A percentile compares a stretch with the other conserved stretches of the same genome.
These are phyloP conservation scores for Termitomyces titanicus DNA, from an alignment of 768 basidiomycete genomes.

Conservation along the genomic window DNA sequence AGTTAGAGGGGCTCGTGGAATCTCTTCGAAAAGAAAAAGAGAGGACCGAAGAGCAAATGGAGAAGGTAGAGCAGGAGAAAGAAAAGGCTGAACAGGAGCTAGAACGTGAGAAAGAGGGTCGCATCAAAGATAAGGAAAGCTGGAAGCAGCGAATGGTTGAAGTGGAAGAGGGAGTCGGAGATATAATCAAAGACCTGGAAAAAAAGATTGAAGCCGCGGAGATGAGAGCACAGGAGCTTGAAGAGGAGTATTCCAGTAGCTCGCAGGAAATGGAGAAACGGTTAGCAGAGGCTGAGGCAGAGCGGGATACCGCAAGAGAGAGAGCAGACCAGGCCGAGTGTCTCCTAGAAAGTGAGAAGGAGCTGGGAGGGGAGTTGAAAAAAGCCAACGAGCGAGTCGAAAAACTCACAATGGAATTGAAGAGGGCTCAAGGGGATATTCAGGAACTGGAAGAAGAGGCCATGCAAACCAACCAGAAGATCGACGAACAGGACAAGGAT, in stretches of 20 bases:
- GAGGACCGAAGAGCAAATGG: slow-evolving; percentile 42
- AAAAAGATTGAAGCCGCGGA: slow-evolving; percentile 50
- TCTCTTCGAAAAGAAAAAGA: slow-evolving; percentile 46
- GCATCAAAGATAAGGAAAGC: slow-evolving; percentile 62
- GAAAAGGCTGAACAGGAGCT: slow-evolving; percentile 43
- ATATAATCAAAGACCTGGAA: slow-evolving; percentile 65
- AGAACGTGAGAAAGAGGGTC: slow-evolving; percentile 50
- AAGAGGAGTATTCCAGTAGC: slow-evolving; percentile 32
- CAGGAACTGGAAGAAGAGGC: slow-evolving; percentile 62
- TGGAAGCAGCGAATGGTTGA: slow-evolving; percentile 72
- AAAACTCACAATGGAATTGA: slow-evolving; percentile 53
- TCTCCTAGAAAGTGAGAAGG: slow-evolving; percentile 59
- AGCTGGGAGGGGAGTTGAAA: slow-evolving; percentile 63
- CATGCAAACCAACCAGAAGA: slow-evolving; percentile 43
- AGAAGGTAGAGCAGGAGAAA: slow-evolving; percentile 41
- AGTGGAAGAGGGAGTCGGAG: slow-evolving; percentile 66
- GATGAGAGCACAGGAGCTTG: slow-evolving; percentile 33
- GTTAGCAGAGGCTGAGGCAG: slow-evolving; percentile 42
- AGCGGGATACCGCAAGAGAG: slow-evolving; percentile 53
- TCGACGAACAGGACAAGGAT: slow-evolving; percentile 55
- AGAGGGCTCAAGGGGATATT: slow-evolving; percentile 55
- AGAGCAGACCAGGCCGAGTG: slow-evolving; percentile 64
- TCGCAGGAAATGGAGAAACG: slow-evolving; percentile 45
- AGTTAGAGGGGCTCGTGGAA: slow-evolving; percentile 49
- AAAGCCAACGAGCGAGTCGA: slow-evolving; percentile 62